These are phyloP conservation scores for Paraphoma sp. DNA, from an alignment of 2,329 filamentous ascomycete genomes.

Conservation along the genomic window DNA sequence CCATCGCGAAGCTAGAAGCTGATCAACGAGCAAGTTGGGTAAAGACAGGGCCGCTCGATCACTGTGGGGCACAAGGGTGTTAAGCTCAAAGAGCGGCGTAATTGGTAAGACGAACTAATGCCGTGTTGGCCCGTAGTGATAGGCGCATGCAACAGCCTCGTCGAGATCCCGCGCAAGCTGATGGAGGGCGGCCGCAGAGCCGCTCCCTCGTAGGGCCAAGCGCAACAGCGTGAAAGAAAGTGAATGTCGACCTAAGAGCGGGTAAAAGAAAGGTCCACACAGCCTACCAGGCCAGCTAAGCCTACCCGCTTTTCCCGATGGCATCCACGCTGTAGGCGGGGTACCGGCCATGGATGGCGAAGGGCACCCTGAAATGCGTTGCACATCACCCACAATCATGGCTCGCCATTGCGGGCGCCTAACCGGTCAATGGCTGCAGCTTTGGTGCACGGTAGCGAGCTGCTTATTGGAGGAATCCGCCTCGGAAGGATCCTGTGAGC, in stretches of 20 bases:
- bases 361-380: conserved; percentile 12
- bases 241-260: conserved; percentile 6
- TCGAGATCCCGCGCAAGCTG: conserved; percentile 21
- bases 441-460: conserved; percentile 10
- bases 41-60: conserved; percentile 3
- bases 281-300: conserved; percentile 5
- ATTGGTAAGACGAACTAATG: conserved; percentile 20
- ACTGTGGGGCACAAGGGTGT: conserved; percentile 17
- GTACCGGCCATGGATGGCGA: conserved; percentile 12
- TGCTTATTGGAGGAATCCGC: conserved; percentile 29
- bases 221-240: conserved; percentile 15
- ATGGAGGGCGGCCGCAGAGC: conserved; percentile 15
- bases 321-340: conserved; percentile 33
- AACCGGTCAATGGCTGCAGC: conserved; percentile 26
- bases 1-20: neutral
- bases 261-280: conserved; percentile 13
- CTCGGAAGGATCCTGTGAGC: conserved; percentile 8
- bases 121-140: conserved; percentile 13
- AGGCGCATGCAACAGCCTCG: conserved; percentile 22
- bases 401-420: conserved; percentile 9
- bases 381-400: conserved; percentile 17
- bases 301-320: conserved; percentile 25
- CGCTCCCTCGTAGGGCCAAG: conserved; percentile 10
- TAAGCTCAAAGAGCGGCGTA: conserved; percentile 15
- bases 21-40: conserved; percentile 18